phyloP scores from a whole-genome alignment of 768 basidiomycete genomes.

The Gloeopeniophorella convolvens region DNA sequence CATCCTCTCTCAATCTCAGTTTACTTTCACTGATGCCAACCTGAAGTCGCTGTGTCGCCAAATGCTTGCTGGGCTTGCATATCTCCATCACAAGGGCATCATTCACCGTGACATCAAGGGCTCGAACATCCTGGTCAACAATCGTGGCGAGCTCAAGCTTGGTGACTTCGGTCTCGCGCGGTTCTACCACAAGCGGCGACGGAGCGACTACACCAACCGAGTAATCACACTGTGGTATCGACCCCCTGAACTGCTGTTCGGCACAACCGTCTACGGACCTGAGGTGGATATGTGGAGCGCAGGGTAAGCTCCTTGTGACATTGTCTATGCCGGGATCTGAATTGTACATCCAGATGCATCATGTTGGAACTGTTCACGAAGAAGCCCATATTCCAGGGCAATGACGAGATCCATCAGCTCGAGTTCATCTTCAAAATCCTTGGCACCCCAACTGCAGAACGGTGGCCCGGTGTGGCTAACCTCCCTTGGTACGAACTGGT shows the following conservation, averaged over 20 bases:
- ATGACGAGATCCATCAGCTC: conserved; percentile 95
- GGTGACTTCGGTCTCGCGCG: conserved; percentile 97
- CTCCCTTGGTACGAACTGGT: conserved; percentile 99
- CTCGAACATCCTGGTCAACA: conserved; percentile 93
- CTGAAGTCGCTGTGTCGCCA: conserved; percentile 94
- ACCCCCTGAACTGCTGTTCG: conserved; percentile 90
- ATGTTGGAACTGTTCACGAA: conserved; percentile 97
- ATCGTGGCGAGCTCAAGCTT: conserved; percentile 87
- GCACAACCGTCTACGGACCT: conserved; percentile 92
- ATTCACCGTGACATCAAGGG: conserved; percentile 99
- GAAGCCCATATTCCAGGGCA: conserved; percentile 96
- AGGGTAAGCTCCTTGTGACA: conserved; percentile 50
- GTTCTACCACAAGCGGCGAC: conserved; percentile 87
- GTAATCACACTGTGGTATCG: conserved; percentile 99
- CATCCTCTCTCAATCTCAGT: conserved; percentile 84
- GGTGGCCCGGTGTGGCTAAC: conserved; percentile 77
- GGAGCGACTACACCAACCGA: conserved; percentile 96
- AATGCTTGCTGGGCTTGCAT: conserved; percentile 91
- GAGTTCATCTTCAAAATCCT: conserved; percentile 88
- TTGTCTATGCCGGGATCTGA: not conserved
- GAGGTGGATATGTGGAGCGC: conserved; percentile 99
- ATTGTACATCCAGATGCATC: conserved; percentile 65
- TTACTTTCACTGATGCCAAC: conserved; percentile 78
- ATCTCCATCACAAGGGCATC: conserved; percentile 92
- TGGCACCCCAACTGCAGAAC: conserved; percentile 77